phyloP scores from a whole-genome alignment of 2,329 filamentous ascomycete species.

The Fusarium coffeatum region DNA sequence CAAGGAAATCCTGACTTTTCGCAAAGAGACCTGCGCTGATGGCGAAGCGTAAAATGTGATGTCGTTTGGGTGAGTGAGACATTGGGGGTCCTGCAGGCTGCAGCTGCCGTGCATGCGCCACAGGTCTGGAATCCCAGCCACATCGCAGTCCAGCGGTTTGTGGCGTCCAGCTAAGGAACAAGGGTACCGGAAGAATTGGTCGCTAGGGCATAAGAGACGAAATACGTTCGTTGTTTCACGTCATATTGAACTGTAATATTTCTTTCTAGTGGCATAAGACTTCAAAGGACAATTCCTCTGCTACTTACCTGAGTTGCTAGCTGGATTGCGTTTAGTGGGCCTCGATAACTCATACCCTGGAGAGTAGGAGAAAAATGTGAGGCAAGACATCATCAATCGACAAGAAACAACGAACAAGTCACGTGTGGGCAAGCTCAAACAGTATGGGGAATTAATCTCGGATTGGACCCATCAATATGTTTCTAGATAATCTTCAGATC shows the following conservation, averaged over 20 bases:
- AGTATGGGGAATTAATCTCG: neutral
- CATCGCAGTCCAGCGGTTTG: fast-evolving
- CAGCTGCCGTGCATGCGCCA: neutral
- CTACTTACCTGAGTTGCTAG: fast-evolving
- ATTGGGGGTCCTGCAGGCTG: neutral
- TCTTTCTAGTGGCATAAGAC: no score
- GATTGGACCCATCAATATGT: neutral
- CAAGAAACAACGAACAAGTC: fast-evolving
- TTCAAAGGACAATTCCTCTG: neutral
- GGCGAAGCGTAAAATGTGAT: no score
- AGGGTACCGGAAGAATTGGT: neutral
- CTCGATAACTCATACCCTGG: fast-evolving
- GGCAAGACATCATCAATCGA: neutral
- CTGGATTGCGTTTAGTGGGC: fast-evolving
- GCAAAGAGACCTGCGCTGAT: neutral
- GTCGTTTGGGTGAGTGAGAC: neutral
- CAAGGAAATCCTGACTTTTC: neutral
- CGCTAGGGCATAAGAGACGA: no score
- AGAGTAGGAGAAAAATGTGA: neutral
- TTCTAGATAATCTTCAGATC: neutral
- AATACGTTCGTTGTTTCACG: no score
- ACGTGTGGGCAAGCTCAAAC: neutral
- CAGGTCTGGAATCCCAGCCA: neutral
- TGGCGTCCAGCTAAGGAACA: neutral
- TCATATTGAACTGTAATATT: no score